These are phyloP conservation scores for Cadophora malorum DNA, from an alignment of 2,329 filamentous ascomycete genomes.

Conservation along the genomic window DNA sequence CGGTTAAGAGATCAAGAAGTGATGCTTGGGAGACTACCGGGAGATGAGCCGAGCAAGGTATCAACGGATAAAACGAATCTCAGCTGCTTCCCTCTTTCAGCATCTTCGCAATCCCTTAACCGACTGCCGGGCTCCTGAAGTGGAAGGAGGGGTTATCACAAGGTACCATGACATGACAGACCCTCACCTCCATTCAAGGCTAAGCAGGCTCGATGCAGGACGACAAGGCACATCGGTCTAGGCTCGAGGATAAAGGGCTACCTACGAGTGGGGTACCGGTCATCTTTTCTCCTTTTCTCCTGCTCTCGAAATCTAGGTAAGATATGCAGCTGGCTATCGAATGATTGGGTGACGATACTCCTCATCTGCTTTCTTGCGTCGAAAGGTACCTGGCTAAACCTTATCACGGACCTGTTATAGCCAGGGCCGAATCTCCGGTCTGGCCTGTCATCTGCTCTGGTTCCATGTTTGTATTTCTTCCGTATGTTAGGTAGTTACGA, in stretches of 20 bases:
- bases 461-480: neutral
- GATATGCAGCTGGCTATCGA: neutral
- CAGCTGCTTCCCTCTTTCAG: neutral
- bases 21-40: neutral
- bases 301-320: neutral
- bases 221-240: neutral
- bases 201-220: neutral
- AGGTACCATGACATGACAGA: neutral
- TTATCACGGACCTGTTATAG: neutral
- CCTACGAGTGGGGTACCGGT: neutral
- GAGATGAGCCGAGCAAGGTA: neutral
- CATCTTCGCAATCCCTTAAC: neutral
- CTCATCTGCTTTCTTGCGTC: neutral
- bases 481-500: neutral
- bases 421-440: constrained; percentile 6
- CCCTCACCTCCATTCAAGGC: neutral
- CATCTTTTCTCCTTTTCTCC: neutral
- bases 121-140: neutral
- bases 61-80: neutral
- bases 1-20: neutral
- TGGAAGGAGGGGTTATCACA: constrained; percentile 8
- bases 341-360: neutral
- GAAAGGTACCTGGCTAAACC: neutral
- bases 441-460: neutral
- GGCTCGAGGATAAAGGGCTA: neutral